Conservation (phyloP, 1,284 basidiomycete species). For the Papiliotrema nemorosa region DNA sequence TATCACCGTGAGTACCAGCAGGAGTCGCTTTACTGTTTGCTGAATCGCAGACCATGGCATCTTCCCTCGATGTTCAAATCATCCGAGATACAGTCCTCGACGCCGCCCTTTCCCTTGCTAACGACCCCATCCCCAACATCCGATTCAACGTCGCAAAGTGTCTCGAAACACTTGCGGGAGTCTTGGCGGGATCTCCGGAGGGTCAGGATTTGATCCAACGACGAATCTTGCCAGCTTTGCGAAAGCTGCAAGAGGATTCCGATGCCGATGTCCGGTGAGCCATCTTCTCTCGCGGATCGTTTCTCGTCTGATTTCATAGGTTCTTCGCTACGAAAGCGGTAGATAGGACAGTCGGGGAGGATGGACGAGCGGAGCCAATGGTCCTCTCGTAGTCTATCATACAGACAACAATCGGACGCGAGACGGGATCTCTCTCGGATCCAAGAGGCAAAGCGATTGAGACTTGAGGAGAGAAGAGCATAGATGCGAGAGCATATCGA, state of each 20-base stretch:
- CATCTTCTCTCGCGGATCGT: neutral
- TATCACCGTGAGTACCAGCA: conserved; percentile 72
- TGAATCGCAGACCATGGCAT: conserved; percentile 77
- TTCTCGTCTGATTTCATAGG: conserved; percentile 14
- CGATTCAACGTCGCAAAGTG: conserved; percentile 98
- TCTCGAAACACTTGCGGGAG: conserved; percentile 75
- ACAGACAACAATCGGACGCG: neutral
- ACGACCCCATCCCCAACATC: conserved; percentile 97
- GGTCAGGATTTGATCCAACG: conserved; percentile 70
- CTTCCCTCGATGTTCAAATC: conserved; percentile 82
- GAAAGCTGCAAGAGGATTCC: conserved; percentile 81
- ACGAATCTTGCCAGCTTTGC: conserved; percentile 75
- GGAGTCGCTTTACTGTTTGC: conserved; percentile 2
- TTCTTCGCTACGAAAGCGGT: conserved; percentile 49
- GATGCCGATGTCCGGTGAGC: conserved; percentile 89
- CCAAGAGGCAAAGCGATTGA: no score
- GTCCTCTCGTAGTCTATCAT: neutral
- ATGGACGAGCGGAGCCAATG: conserved; percentile 7
- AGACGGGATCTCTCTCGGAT: no score
- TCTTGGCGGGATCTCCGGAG: conserved; percentile 64
- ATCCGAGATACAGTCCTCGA: conserved; percentile 82
- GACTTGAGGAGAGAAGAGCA: no score
- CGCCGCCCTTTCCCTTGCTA: conserved; percentile 76
- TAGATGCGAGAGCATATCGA: no score
- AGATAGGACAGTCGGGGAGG: conserved; percentile 44